Evolutionary conservation across 179 eudicot species (phyloP).

Genomic region (Drosera spatulata): DNA sequence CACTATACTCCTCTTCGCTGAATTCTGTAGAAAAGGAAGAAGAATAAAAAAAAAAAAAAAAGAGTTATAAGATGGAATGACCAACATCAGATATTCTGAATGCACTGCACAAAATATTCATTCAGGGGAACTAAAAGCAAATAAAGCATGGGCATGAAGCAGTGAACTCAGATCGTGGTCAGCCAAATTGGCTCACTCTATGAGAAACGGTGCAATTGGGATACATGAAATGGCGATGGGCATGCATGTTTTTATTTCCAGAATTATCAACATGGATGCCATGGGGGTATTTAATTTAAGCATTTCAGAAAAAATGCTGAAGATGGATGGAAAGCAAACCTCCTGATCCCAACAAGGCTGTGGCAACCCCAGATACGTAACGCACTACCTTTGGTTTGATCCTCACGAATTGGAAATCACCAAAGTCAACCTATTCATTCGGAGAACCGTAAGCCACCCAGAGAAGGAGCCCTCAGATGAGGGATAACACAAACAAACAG

Average conservation of each 20-base stretch:
- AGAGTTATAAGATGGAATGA: too few species aligned
- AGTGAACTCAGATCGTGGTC: too few species aligned
- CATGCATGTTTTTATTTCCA: too few species aligned
- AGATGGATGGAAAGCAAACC: constrained; percentile 35
- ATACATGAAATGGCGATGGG: too few species aligned
- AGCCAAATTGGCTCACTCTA: too few species aligned
- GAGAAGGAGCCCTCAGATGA: neutral
- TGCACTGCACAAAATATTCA: too few species aligned
- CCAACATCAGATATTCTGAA: too few species aligned
- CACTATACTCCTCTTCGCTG: constrained; percentile 54
- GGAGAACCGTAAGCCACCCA: neutral
- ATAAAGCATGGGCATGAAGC: too few species aligned
- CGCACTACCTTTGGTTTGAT: constrained; percentile 79
- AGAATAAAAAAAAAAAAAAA: neutral
- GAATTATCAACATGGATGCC: too few species aligned
- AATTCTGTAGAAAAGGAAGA: constrained; percentile 42
- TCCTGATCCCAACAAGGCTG: constrained; percentile 92
- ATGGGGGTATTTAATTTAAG: too few species aligned
- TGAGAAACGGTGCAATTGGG: too few species aligned
- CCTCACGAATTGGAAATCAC: constrained; percentile 85
- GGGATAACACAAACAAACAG: constrained; percentile 1
- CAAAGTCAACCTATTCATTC: constrained; percentile 74
- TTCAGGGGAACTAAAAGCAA: too few species aligned
- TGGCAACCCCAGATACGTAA: constrained; percentile 88
- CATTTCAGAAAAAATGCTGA: neutral